Conservation (phyloP, 768 basidiomycete genomes). For the Cystofilobasidium ferigula region DNA sequence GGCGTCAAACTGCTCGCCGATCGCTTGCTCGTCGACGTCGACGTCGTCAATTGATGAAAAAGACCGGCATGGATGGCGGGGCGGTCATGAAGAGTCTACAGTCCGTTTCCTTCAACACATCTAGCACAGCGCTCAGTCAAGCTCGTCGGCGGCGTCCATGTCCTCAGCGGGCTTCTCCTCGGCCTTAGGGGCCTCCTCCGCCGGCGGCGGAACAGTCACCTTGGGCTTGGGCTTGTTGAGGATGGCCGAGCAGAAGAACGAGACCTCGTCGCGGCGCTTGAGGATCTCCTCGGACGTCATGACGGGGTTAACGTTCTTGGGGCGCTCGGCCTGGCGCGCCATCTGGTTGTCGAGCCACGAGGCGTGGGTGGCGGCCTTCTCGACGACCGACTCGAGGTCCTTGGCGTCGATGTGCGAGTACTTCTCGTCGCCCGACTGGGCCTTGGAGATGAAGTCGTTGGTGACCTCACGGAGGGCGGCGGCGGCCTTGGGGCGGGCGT, state of each 20-base stretch:
- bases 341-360: constrained; percentile 95
- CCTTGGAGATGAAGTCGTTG: constrained; percentile 73
- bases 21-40: too few species aligned
- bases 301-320: constrained; percentile 80
- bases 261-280: constrained; percentile 86
- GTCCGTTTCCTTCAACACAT: too few species aligned
- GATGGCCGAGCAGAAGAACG: constrained; percentile 81
- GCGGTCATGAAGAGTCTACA: too few species aligned
- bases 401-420: constrained; percentile 69
- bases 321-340: constrained; percentile 69
- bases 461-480: constrained; percentile 73
- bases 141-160: constrained; percentile 27
- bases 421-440: constrained; percentile 64
- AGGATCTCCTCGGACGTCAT: constrained; percentile 67
- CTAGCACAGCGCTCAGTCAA: constrained; percentile 6
- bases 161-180: constrained; percentile 30
- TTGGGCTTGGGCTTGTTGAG: constrained; percentile 87
- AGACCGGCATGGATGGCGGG: too few species aligned
- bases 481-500: constrained; percentile 64
- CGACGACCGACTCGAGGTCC: constrained; percentile 40
- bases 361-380: constrained; percentile 76
- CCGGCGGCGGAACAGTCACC: constrained; percentile 45
- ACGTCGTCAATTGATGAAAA: too few species aligned
- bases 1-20: too few species aligned
- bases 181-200: constrained; percentile 29